phyloP scores from a whole-genome alignment of 208 protist species.

The Trypanosoma melophagium region DNA sequence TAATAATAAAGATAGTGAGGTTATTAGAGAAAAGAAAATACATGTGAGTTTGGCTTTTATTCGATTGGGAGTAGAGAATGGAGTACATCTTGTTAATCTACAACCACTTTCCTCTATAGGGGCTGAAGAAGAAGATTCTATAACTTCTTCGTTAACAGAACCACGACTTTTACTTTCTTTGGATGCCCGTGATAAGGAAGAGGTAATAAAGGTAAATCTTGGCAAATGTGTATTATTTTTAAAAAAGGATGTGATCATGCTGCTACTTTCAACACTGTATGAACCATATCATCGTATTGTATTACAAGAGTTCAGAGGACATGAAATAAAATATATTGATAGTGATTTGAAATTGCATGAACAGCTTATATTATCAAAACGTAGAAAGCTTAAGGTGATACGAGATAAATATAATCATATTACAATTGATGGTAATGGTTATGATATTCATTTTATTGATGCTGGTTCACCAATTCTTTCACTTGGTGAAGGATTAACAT shows the following conservation, averaged over 20 bases:
- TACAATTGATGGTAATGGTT: constrained; percentile 54
- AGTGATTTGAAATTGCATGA: constrained; percentile 47
- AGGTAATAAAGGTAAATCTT: constrained; percentile 38
- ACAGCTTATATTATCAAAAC: constrained; percentile 48
- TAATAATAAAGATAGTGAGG: not conserved
- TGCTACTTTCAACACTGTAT: constrained; percentile 53
- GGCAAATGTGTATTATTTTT: constrained; percentile 39
- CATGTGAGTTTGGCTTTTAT: constrained; percentile 11
- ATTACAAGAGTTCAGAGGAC: constrained; percentile 43
- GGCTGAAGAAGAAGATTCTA: not conserved
- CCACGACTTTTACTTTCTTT: constrained; percentile 3
- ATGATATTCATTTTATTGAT: constrained; percentile 60
- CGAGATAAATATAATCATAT: constrained; percentile 45
- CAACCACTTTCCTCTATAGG: not conserved
- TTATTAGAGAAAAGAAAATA: not conserved
- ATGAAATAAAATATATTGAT: constrained; percentile 43
- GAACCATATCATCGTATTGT: constrained; percentile 63
- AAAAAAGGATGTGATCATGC: constrained; percentile 42
- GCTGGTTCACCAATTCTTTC: constrained; percentile 38
- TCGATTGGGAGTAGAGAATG: constrained; percentile 16
- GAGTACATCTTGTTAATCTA: constrained; percentile 12
- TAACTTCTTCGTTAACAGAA: not conserved
- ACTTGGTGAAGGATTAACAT: constrained; percentile 68
- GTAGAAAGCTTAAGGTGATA: constrained; percentile 44
- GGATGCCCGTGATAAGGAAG: constrained; percentile 16